Evolutionary conservation across 345 rosid genomes (phyloP), one percentile per base, ranked within the genome.

Genomic region (Eucalyptus regnans): DNA sequence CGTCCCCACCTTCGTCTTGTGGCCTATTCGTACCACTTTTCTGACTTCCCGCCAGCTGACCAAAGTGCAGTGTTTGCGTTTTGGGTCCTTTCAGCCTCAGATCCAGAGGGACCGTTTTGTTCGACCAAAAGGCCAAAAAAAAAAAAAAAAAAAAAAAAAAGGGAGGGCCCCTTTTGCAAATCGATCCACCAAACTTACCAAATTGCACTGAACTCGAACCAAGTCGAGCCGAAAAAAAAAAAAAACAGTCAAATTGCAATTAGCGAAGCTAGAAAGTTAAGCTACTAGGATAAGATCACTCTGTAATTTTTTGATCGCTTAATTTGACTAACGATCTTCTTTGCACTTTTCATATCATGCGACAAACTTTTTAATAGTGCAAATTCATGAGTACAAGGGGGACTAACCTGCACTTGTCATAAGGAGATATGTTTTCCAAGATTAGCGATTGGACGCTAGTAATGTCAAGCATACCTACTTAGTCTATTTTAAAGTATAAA

Each of bases 321-420:
- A 17, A 68, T 6, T n/a, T 0, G 3, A 37, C 4, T 4, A 20
- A 37, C 0, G 12, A 71, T 37, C 14, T 18, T 37, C 1, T 20
- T 9, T 0, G 8, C 46, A 71, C 4, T 10, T 71, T 37, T 1
- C 8, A 71, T 2, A 41, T 71, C 15, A 37, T 37, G 0, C 0
- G 3, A 71, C 3, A 0, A 1, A 8, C 1, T 76, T 37, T 3
- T 7, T 2, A 41, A 10, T 18, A 20, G 1, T 6, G 7, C 10
- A 27, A 14, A 23, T 22, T 37, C 27, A 76, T 4, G 4, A 18
- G 14, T 0, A 37, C 14, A 20, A 20, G 8, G 46, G 43, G 13
- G 81, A 9, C 1, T 37, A 41, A 37, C 22, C 27, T 18, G 22
- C 41, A 7, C 2, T 37, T 7, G 14, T 37, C 46, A 10, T 37